These are phyloP conservation scores for Hypomontagnella monticulosa DNA, from an alignment of 495 filamentous ascomycete genomes.

Conservation along the genomic window DNA sequence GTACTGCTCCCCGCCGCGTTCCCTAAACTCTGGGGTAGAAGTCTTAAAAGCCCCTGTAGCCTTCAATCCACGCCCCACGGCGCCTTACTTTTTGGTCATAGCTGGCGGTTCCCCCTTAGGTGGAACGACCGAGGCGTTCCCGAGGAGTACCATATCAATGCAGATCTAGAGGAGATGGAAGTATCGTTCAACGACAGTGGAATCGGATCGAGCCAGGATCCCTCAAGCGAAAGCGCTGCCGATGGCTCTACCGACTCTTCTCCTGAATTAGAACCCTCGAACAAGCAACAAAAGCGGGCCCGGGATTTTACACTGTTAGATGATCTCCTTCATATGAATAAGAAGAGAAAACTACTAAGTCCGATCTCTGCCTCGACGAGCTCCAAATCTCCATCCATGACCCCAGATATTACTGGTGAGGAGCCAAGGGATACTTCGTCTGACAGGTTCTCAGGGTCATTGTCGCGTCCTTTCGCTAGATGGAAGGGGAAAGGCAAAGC, in stretches of 20 bases:
- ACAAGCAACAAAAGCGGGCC: background rate
- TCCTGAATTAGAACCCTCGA: too few relatives aligned
- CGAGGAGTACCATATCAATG: background rate
- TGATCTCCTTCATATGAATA: background rate
- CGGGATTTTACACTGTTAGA: background rate
- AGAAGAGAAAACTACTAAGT: background rate
- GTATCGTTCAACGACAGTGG: background rate
- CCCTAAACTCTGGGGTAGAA: background rate
- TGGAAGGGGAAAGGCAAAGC: too few relatives aligned
- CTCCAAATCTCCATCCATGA: too few relatives aligned
- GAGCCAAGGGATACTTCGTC: too few relatives aligned
- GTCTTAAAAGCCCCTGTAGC: background rate
- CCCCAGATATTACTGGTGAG: too few relatives aligned
- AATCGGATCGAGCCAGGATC: background rate
- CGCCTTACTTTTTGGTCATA: slow-evolving; percentile 33
- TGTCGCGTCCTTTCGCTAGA: too few relatives aligned
- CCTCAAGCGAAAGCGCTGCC: too few relatives aligned
- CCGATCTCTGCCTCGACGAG: too few relatives aligned
- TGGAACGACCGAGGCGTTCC: slow-evolving; percentile 21
- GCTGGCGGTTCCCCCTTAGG: slow-evolving; percentile 5
- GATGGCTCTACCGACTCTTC: too few relatives aligned
- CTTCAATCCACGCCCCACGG: slow-evolving; percentile 5
- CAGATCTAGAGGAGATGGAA: too few relatives aligned
- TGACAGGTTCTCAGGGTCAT: too few relatives aligned
- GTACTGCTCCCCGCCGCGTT: slow-evolving; percentile 15